These are phyloP conservation scores for Apiospora aurea DNA, from an alignment of 2,329 filamentous ascomycete genomes.

Conservation along the genomic window DNA sequence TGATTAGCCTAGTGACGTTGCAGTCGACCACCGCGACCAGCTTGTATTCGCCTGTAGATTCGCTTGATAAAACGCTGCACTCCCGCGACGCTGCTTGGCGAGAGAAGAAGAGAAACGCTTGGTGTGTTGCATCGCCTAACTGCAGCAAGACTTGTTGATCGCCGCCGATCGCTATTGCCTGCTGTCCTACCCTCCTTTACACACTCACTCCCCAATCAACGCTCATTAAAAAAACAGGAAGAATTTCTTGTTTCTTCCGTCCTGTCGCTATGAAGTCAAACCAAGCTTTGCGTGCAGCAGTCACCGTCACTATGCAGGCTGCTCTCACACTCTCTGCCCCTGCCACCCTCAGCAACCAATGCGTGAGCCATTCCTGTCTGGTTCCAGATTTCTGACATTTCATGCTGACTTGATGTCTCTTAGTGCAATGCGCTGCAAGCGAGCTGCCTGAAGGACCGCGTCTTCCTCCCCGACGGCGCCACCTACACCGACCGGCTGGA, in stretches of 20 bases:
- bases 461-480: conserved; percentile 17
- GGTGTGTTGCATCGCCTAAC: neutral
- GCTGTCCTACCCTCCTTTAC: neutral
- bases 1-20: neutral
- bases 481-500: conserved; percentile 36
- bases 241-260: neutral
- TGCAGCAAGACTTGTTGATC: neutral
- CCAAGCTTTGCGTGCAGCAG: neutral
- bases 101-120: neutral
- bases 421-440: neutral
- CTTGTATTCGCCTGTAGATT: neutral
- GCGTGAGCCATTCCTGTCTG: neutral
- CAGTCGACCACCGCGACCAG: neutral
- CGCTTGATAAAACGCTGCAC: neutral
- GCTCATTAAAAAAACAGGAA: neutral
- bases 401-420: neutral
- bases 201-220: fast-evolving
- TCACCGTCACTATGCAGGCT: neutral
- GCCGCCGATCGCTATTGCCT: neutral
- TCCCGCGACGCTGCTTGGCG: neutral
- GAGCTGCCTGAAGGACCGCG: neutral
- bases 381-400: neutral
- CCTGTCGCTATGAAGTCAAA: neutral
- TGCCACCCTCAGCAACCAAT: neutral
- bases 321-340: neutral